Percentiles rank a stretch among this genome's conserved stretches.
Conservation (phyloP, 2,329 filamentous ascomycete species). For the Penicillium sp. region DNA sequence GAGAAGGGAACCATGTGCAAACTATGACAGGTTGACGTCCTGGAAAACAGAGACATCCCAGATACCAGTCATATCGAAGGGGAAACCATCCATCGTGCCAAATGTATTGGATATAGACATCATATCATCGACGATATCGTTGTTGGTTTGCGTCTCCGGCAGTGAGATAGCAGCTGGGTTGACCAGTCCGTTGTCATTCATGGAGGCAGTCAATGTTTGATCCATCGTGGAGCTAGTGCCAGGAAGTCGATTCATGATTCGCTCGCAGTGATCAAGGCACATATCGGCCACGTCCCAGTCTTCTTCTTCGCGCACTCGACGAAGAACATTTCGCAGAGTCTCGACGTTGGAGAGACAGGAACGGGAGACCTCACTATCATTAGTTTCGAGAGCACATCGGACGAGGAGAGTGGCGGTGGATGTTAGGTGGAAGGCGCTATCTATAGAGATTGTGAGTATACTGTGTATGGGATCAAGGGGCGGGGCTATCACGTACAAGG, state of each 20-base stretch:
- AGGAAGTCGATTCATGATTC: slow-evolving; percentile 44
- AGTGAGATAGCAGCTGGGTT: slow-evolving; percentile 42
- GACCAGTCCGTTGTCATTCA: slow-evolving; percentile 32
- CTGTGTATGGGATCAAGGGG: background rate
- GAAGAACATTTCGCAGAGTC: slow-evolving; percentile 49
- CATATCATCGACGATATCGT: slow-evolving; percentile 49
- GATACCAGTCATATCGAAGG: slow-evolving; percentile 49
- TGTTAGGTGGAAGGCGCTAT: slow-evolving; percentile 55
- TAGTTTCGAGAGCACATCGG: slow-evolving; percentile 54
- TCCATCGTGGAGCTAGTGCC: slow-evolving; percentile 23
- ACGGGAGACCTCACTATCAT: slow-evolving; percentile 47
- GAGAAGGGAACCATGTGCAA: background rate
- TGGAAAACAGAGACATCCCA: slow-evolving; percentile 48
- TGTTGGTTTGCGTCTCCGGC: slow-evolving; percentile 47
- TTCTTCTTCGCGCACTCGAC: slow-evolving; percentile 50
- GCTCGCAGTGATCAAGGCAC: slow-evolving; percentile 53
- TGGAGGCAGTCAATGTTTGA: slow-evolving; percentile 17
- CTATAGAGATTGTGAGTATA: slow-evolving; percentile 23
- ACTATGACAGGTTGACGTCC: slow-evolving; percentile 35
- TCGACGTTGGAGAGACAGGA: slow-evolving; percentile 51
- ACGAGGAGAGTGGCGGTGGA: slow-evolving; percentile 56
- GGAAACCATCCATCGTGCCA: slow-evolving; percentile 48
- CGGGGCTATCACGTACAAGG: slow-evolving; percentile 36
- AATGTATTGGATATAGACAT: slow-evolving; percentile 49
- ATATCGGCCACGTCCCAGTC: slow-evolving; percentile 59